Conservation (phyloP, 192 early-diverging fungal species). For the Gaertneriomyces semiglobifer region DNA sequence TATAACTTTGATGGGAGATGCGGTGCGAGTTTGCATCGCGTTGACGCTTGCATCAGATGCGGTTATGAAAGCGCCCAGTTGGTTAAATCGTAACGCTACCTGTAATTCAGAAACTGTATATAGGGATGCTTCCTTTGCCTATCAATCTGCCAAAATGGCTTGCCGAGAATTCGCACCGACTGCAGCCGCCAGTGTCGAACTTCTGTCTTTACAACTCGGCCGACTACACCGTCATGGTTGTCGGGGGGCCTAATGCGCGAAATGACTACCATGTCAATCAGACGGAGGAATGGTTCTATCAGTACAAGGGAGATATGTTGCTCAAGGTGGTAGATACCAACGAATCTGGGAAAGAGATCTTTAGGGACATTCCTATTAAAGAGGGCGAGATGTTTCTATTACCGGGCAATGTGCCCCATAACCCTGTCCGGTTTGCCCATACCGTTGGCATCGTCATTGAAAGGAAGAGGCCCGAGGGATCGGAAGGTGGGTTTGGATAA, state of each 20-base stretch:
- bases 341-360: constrained; percentile 39
- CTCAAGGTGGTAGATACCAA: constrained; percentile 81
- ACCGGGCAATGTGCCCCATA: constrained; percentile 90
- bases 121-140: constrained; percentile 33
- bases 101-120: no score
- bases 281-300: constrained; percentile 99
- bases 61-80: no score
- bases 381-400: constrained; percentile 97
- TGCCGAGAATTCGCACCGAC: constrained; percentile 70
- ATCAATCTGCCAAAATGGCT: constrained; percentile 93
- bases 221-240: constrained; percentile 89
- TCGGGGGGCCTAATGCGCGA: constrained; percentile 87
- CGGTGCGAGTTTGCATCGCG: no score
- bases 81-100: no score
- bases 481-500: constrained; percentile 53
- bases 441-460: constrained; percentile 97
- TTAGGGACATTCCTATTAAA: constrained; percentile 78
- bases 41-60: no score
- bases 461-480: constrained; percentile 68
- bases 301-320: constrained; percentile 90
- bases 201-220: constrained; percentile 74
- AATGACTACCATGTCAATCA: constrained; percentile 97
- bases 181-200: constrained; percentile 95
- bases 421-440: constrained; percentile 88
- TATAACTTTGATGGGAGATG: no score